Percentiles rank a stretch among this genome's conserved stretches.
Evolutionary conservation across 2,329 filamentous ascomycete genomes (phyloP).

Genomic region (Stachybotrys chlorohalonatus): DNA sequence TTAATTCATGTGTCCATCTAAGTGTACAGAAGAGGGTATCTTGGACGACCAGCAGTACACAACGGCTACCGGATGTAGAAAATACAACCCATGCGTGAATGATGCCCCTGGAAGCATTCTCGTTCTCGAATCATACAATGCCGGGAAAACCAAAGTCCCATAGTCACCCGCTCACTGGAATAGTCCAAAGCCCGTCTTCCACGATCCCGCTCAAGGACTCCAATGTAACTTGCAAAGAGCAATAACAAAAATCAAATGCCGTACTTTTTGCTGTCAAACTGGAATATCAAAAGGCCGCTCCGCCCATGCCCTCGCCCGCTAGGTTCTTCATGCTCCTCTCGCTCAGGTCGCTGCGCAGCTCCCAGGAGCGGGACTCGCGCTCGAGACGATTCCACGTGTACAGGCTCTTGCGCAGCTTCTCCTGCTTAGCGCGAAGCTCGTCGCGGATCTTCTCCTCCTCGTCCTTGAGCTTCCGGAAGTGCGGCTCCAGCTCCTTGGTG

Average conservation of each 20-base stretch:
- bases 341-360: slow-evolving; percentile 46
- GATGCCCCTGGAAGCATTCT: background rate
- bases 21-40: background rate
- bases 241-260: no score
- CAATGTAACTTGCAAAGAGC: no score
- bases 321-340: slow-evolving; percentile 48
- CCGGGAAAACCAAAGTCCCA: no score
- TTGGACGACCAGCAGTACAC: background rate
- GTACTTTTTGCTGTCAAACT: no score
- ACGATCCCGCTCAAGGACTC: background rate
- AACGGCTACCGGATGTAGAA: background rate
- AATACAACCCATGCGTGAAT: background rate
- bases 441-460: slow-evolving; percentile 49
- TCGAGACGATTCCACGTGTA: slow-evolving; percentile 45
- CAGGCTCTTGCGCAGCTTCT: slow-evolving; percentile 43
- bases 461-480: slow-evolving; percentile 43
- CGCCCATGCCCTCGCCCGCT: slow-evolving; percentile 45
- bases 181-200: background rate
- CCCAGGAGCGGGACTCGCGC: slow-evolving; percentile 43
- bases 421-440: slow-evolving; percentile 43
- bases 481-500: slow-evolving; percentile 43
- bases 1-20: background rate
- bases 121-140: no score
- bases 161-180: no score
- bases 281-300: slow-evolving; percentile 39